These are phyloP conservation scores for Nakazawaea ambrosiae DNA, from an alignment of 805 yeast genomes.

Conservation along the genomic window DNA sequence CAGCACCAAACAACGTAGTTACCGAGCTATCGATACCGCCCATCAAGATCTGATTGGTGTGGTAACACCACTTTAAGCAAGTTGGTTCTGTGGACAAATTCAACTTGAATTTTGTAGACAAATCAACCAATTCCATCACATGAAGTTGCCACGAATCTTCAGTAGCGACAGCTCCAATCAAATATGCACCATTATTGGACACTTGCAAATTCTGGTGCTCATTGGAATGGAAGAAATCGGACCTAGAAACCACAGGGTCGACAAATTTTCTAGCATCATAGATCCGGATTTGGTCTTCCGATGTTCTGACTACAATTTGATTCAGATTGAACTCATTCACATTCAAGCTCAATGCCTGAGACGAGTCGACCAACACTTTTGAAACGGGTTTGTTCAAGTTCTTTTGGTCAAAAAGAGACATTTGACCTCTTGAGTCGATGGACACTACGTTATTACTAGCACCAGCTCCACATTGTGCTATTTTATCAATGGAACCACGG, in stretches of 20 bases:
- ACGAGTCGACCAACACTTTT: not conserved
- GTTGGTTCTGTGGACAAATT: slow-evolving; percentile 9
- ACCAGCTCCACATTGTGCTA: not conserved
- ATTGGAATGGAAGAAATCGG: slow-evolving; percentile 10
- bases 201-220: slow-evolving; percentile 9
- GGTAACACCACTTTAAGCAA: slow-evolving; percentile 16
- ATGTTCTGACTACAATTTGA: slow-evolving; percentile 8
- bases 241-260: slow-evolving; percentile 13
- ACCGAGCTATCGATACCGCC: slow-evolving; percentile 14
- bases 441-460: slow-evolving; percentile 8
- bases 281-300: slow-evolving; percentile 12
- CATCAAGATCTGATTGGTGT: slow-evolving; percentile 18
- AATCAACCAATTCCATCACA: slow-evolving; percentile 11
- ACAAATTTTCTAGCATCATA: slow-evolving; percentile 17
- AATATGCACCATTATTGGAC: slow-evolving; percentile 8
- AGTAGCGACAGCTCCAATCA: slow-evolving; percentile 5
- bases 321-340: slow-evolving; percentile 7
- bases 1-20: slow-evolving; percentile 14
- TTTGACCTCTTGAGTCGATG: slow-evolving; percentile 5
- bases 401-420: slow-evolving; percentile 6
- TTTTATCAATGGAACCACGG: slow-evolving; percentile 2
- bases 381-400: slow-evolving; percentile 2
- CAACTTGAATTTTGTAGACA: slow-evolving; percentile 12
- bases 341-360: not conserved
- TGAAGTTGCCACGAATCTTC: not conserved